Base-by-base conservation (phyloP, 169 alveolate species). In the Eimeria necatrix region DNA sequence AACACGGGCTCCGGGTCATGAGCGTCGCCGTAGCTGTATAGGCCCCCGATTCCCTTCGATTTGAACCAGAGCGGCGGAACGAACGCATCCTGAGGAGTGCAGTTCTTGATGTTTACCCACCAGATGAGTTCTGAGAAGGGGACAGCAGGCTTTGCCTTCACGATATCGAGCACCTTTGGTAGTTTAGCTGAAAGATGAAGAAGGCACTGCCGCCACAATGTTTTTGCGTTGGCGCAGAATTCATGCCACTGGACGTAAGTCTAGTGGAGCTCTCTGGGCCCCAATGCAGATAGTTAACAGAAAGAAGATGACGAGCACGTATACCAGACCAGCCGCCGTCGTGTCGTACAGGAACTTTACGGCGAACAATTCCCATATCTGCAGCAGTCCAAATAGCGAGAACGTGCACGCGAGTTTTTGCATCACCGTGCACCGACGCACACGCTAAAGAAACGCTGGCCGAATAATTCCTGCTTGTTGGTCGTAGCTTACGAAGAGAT, bases 311-410 rank as follows among this genome's bases (percentile, higher is more conserved):
- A 85, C 70, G 48, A 85, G 92, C n/a, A 60, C 76, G 61, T 85
- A 85, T 52, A 14, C 49, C 68, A 85, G 60, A 32, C 80, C 56
- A 4, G 70, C 92, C 56, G 92, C 92, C 9, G 61, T 56, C 18
- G 49, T 26, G 20, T 85, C 92, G 16, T 59, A 85, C 92, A 85
- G 16, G 7, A 85, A 85, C 92, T 85, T 85, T 41, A 60, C 92
- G 61, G 92, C 92, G 49, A 85, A 85, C 51, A 85, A 20, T 22
- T 85, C 68, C 92, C 92, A 85, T 85, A 85, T 85, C 92, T 85
- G 92, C 92, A 85, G 4, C 18, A 7, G 24, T 26, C 81, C 53
- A 59, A 71, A 52, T 7, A 4, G 18, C 10, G n/a, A 8, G 4
- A 6, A 49, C 48, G 41, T 32, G 41, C 41, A 49, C 4, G 14